A percentile compares a stretch with the other conserved stretches of the same genome.
Conservation (phyloP, 352 stramenopile species). For the Phytophthora sp. region DNA sequence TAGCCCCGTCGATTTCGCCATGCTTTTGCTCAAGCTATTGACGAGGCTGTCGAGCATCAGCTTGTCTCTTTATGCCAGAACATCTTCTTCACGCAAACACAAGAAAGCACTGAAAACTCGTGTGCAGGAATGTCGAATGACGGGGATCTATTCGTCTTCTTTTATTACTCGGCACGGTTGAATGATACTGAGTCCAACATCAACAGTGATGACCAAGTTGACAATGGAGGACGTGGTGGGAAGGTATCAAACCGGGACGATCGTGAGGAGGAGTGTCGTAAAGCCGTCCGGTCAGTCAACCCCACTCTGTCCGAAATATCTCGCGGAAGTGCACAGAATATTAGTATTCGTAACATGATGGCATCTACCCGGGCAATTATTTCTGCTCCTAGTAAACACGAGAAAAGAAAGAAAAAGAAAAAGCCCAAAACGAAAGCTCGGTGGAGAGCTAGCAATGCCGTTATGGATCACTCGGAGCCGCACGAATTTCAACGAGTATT, state of each 20-base stretch:
- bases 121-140: neutral
- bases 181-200: neutral
- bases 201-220: neutral
- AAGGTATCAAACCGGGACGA: neutral
- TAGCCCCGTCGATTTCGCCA: constrained; percentile 47
- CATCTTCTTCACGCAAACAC: neutral
- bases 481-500: constrained; percentile 44
- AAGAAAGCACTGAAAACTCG: neutral
- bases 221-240: neutral
- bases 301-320: constrained; percentile 16
- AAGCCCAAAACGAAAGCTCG: constrained; percentile 18
- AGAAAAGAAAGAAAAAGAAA: constrained; percentile 12
- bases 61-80: constrained; percentile 24
- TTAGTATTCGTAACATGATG: constrained; percentile 21
- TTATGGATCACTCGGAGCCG: constrained; percentile 42
- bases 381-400: neutral
- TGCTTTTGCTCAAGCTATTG: constrained; percentile 40
- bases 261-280: constrained; percentile 15
- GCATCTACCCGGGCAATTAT: constrained; percentile 15
- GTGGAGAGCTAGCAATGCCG: constrained; percentile 38
- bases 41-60: constrained; percentile 42
- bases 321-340: neutral
- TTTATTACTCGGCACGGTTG: constrained; percentile 37
- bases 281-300: constrained; percentile 5
- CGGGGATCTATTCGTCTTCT: constrained; percentile 39